These are phyloP conservation scores for Saturnispora zaruensis DNA, from an alignment of 805 yeast species.

Conservation along the genomic window DNA sequence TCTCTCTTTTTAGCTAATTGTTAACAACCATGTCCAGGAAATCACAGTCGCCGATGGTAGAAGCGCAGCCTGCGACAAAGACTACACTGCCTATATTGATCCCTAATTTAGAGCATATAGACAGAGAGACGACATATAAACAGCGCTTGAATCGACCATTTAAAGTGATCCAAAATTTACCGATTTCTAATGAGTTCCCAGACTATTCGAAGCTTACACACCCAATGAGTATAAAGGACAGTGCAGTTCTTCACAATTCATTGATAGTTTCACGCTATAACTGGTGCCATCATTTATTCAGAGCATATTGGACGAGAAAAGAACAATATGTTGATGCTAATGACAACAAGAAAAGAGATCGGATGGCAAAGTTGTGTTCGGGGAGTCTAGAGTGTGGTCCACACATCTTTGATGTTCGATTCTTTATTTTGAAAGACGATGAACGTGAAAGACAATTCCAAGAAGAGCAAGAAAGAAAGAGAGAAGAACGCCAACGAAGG, in stretches of 20 bases:
- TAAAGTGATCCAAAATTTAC: constrained; percentile 54
- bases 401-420: constrained; percentile 64
- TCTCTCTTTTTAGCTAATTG: neutral
- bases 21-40: neutral
- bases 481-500: constrained; percentile 26
- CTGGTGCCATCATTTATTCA: constrained; percentile 63
- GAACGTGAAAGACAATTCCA: constrained; percentile 41
- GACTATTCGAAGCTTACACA: constrained; percentile 52
- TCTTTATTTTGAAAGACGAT: constrained; percentile 83
- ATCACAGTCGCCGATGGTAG: neutral
- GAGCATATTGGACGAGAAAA: constrained; percentile 57
- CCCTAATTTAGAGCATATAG: constrained; percentile 25
- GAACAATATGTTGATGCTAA: constrained; percentile 40
- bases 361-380: constrained; percentile 83
- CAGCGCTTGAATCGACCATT: constrained; percentile 45
- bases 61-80: constrained; percentile 6
- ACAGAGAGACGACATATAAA: constrained; percentile 23
- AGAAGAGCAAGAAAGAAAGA: constrained; percentile 25
- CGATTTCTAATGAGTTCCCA: constrained; percentile 56
- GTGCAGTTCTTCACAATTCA: constrained; percentile 65
- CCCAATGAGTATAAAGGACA: constrained; percentile 63
- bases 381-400: constrained; percentile 70
- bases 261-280: constrained; percentile 63
- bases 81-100: constrained; percentile 22
- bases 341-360: constrained; percentile 49